Conservation (phyloP, 2,329 filamentous ascomycete genomes). For the Chalaropsis thielavioides region DNA sequence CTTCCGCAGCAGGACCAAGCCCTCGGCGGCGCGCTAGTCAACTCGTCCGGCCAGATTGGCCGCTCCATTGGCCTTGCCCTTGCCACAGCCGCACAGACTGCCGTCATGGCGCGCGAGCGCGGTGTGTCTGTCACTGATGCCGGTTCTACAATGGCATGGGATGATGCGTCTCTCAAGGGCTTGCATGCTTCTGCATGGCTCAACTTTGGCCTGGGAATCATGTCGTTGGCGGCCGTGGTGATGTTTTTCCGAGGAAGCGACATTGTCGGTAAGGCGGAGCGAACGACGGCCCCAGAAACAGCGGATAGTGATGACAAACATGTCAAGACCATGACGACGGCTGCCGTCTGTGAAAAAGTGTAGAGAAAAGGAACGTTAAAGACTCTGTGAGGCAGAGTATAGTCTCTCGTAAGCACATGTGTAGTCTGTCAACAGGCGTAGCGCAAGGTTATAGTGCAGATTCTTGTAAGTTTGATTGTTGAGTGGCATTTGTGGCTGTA, state of each 20-base stretch:
- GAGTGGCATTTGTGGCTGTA: not conserved
- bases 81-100: conserved; percentile 49
- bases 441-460: not conserved
- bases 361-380: not conserved
- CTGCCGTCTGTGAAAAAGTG: not conserved
- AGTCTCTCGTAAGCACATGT: not conserved
- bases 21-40: conserved; percentile 53
- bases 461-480: not conserved
- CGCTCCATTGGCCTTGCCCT: conserved; percentile 52
- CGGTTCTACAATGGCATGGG: conserved; percentile 31
- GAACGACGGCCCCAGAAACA: not conserved
- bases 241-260: conserved; percentile 38
- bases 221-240: conserved; percentile 31
- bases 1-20: conserved; percentile 51
- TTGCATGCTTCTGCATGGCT: conserved; percentile 38
- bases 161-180: conserved; percentile 33
- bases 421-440: not conserved
- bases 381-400: not conserved
- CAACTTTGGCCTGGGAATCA: conserved; percentile 34
- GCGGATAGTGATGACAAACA: not conserved
- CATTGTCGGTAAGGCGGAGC: conserved; percentile 29
- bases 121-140: conserved; percentile 31
- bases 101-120: conserved; percentile 39
- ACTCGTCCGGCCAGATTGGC: conserved; percentile 50
- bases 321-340: not conserved